Base-by-base conservation (phyloP, 257 asterid genomes). In the Salvia miltiorrhiza region DNA sequence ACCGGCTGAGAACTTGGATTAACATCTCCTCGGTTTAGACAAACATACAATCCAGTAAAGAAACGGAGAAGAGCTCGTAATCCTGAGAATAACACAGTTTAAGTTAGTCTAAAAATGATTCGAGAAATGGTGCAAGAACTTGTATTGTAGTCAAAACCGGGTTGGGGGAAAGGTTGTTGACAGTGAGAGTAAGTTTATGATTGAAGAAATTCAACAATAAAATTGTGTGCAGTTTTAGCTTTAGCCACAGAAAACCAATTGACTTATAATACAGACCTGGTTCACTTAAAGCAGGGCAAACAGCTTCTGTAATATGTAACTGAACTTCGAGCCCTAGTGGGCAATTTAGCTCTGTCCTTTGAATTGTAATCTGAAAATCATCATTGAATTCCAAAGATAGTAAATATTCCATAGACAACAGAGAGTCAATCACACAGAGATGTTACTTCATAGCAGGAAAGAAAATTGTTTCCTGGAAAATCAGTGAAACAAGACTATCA, bases 281-380 rank as follows among this genome's bases (percentile, higher is more conserved):
- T 83, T 91, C 97, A 83, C 99, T 94, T 83, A 94, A 79, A 81
- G 97, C 86, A 74, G 99, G 99, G 81, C 97, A 89, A 79, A 87
- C 89, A 74, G 88, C 93, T 84, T 94, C 99, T 9, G 96, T 75
- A 48, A 94, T 79, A 74, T 90, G 97, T 79, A 91, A 63, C 69
- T 89, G 97, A 79, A 91, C 95, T 77, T 94, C 97, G 59, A 89
- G 97, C 76, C 97, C 99, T 17, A 89, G 84, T 4, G 97, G 97
- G 76, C 81, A 67, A 83, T 94, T 94, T 61, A 86, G 84, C 74
- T 82, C 91, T 30, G 99, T 91, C 86, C 97, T 81, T 77, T 94
- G 97, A 70, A 94, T 89, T 55, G 99, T 94, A 62, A 94, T 89
- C 99, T 94, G 95, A 73, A 79, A 67, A 63, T 70, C 68, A 67